Base-by-base conservation (phyloP, 257 asterid genomes). In the Linaria vulgaris region DNA sequence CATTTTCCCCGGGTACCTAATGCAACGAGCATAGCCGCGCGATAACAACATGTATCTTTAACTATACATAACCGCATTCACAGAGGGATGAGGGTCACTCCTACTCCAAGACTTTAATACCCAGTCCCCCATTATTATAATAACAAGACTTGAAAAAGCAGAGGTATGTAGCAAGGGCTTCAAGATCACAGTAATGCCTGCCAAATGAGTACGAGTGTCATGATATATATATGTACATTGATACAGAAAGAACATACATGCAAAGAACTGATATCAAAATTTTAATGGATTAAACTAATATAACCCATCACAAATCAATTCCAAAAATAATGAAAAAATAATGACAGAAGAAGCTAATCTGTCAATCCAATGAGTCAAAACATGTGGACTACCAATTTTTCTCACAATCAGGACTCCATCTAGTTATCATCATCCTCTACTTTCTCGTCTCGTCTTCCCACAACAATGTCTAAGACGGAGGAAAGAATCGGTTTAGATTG, bases 401-500 rank as follows among this genome's bases (percentile, higher is more conserved):
- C 50, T 53, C 41, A 52, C 51, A 43, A 41, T 38, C 30, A 23
- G 50, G 64, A 63, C 52, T 23, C 15, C 21, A 61, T 41, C 13
- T 56, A 34, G 11, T 47, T 16, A 14, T 17, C 37, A 63, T 45
- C 13, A 7, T 5, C 24, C 16, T 64, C 14, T 20, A 14, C 58
- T 25, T 34, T 34, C 57, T 56, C 54, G 16, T 24, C n/a, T 17
- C 23, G 25, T 50, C 41, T 47, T 23, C 9, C 61, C 25, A 50
- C 25, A 20, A 27, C 6, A 62, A 56, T 30, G 34, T 52, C 85
- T 82, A 88, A 21, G 97, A 88, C 10, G 97, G 99, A 48, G 99
- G 99, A 85, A 90, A 87, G 76, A 90, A 90, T 39, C 97, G 85
- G 76, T 90, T 84, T 74, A 94, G 95, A 55, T 87, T 94, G 83